phyloP scores from a whole-genome alignment of 352 stramenopile species.

The Pythium periplocum region DNA sequence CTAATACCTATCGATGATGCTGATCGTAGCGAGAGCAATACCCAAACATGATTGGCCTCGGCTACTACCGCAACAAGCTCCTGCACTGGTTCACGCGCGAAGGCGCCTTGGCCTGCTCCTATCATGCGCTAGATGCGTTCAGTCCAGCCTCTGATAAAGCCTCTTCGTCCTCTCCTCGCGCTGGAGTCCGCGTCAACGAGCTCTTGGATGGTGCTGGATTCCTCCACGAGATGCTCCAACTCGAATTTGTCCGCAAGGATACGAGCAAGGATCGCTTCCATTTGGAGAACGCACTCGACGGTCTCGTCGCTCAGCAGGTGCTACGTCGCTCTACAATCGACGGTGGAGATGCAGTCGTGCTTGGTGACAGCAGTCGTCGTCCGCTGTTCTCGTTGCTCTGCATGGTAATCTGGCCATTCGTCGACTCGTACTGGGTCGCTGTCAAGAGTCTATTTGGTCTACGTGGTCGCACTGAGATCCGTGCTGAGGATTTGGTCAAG shows the following conservation, averaged over 20 bases:
- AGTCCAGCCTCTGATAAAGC: slow-evolving; percentile 6
- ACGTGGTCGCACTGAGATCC: slow-evolving; percentile 41
- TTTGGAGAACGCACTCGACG: slow-evolving; percentile 34
- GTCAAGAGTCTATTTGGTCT: slow-evolving; percentile 71
- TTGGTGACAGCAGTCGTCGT: slow-evolving; percentile 14
- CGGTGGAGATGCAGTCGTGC: slow-evolving; percentile 4
- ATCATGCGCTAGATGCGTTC: slow-evolving; percentile 54
- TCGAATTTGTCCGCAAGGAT: slow-evolving; percentile 80
- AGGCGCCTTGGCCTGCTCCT: slow-evolving; percentile 71
- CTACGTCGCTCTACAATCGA: slow-evolving; percentile 14
- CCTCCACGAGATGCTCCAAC: slow-evolving; percentile 68
- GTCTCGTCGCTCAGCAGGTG: slow-evolving; percentile 32
- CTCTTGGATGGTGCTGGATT: slow-evolving; percentile 63
- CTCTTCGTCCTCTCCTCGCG: neutral
- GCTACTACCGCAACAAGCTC: slow-evolving; percentile 86
- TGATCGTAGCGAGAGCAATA: slow-evolving; percentile 63
- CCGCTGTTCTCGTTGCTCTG: slow-evolving; percentile 63
- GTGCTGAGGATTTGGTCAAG: slow-evolving; percentile 61
- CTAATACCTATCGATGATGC: too few relatives aligned
- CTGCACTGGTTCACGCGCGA: slow-evolving; percentile 84
- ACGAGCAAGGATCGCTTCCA: slow-evolving; percentile 34
- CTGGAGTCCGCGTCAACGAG: slow-evolving; percentile 37
- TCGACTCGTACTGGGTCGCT: slow-evolving; percentile 84
- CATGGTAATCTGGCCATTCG: slow-evolving; percentile 81
- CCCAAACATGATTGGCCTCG: slow-evolving; percentile 81